Evolutionary conservation across 257 asterid genomes (phyloP).

Genomic region (Agastache rugosa): DNA sequence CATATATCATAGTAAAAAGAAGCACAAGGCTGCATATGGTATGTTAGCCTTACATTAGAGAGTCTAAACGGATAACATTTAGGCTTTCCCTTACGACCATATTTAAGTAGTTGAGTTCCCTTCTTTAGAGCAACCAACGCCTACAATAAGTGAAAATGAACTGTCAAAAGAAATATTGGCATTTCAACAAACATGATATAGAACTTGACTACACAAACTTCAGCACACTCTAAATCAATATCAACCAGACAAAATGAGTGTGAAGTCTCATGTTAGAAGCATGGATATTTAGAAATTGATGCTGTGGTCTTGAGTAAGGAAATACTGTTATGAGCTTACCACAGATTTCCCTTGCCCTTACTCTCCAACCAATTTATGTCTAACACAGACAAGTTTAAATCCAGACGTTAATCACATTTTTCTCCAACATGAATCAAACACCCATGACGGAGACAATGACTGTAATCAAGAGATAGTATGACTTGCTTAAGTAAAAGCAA

Average conservation of each 20-base stretch:
- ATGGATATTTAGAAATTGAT: constrained; percentile 16
- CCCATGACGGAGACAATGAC: neutral
- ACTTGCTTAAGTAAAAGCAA: constrained; percentile 18
- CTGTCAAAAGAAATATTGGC: constrained; percentile 12
- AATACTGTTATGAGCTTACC: neutral
- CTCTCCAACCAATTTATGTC: constrained; percentile 17
- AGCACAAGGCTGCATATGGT: constrained; percentile 24
- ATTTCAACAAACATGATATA: constrained; percentile 16
- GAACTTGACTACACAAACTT: constrained; percentile 11
- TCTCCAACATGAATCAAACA: constrained; percentile 19
- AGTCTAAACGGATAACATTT: constrained; percentile 86
- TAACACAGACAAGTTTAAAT: constrained; percentile 11
- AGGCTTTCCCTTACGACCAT: constrained; percentile 95
- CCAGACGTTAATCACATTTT: neutral
- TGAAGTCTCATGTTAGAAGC: constrained; percentile 19
- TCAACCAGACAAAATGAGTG: constrained; percentile 19
- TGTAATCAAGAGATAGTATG: neutral
- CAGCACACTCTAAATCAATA: neutral
- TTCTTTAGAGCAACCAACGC: constrained; percentile 81
- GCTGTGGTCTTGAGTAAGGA: neutral
- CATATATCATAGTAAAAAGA: constrained; percentile 3
- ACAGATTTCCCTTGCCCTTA: neutral
- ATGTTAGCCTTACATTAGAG: constrained; percentile 69
- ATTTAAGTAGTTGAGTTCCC: constrained; percentile 88
- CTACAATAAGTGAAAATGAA: constrained; percentile 48